A percentile compares a stretch with the other conserved stretches of the same genome.
Conservation (phyloP, 208 protist genomes). For the Leishmania martiniquensis region DNA sequence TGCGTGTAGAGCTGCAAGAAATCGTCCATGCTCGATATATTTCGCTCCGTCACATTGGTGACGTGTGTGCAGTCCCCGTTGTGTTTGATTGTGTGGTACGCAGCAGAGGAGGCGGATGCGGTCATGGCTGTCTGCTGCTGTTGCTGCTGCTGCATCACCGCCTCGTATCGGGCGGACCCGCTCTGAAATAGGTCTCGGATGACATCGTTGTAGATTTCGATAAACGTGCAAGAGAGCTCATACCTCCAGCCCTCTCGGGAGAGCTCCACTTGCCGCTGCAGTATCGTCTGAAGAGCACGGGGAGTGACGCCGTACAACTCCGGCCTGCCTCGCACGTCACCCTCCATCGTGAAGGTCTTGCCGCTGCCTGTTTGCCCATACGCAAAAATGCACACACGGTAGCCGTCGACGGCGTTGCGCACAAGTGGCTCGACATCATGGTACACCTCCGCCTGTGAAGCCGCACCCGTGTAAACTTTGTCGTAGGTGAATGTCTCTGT, state of each 20-base stretch:
- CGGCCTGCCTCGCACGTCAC: slow-evolving; percentile 34
- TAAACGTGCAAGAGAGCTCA: slow-evolving; percentile 71
- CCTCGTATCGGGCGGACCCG: slow-evolving; percentile 59
- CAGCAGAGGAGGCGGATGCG: slow-evolving; percentile 13
- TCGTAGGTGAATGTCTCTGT: slow-evolving; percentile 55
- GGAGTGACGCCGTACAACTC: slow-evolving; percentile 81
- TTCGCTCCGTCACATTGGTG: slow-evolving; percentile 58
- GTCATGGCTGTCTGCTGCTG: slow-evolving; percentile 1
- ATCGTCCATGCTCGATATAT: slow-evolving; percentile 51
- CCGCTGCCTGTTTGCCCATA: slow-evolving; percentile 94
- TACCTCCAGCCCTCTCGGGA: slow-evolving; percentile 81
- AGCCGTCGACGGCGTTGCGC: slow-evolving; percentile 91
- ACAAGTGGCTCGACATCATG: slow-evolving; percentile 90
- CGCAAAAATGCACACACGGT: slow-evolving; percentile 91
- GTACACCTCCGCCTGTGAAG: slow-evolving; percentile 80
- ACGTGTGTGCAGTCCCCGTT: slow-evolving; percentile 59
- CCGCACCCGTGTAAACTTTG: slow-evolving; percentile 44
- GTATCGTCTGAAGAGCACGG: slow-evolving; percentile 78
- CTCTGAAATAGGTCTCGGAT: slow-evolving; percentile 87
- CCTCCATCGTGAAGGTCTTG: slow-evolving; percentile 94
- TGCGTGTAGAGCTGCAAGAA: slow-evolving; percentile 70
- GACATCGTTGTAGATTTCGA: slow-evolving; percentile 94
- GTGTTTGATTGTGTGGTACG: slow-evolving; percentile 81
- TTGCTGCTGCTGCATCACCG: slow-evolving; percentile 16
- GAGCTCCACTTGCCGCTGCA: slow-evolving; percentile 63